phyloP scores from a whole-genome alignment of 1,284 basidiomycete genomes.

The Trametes polyzona region DNA sequence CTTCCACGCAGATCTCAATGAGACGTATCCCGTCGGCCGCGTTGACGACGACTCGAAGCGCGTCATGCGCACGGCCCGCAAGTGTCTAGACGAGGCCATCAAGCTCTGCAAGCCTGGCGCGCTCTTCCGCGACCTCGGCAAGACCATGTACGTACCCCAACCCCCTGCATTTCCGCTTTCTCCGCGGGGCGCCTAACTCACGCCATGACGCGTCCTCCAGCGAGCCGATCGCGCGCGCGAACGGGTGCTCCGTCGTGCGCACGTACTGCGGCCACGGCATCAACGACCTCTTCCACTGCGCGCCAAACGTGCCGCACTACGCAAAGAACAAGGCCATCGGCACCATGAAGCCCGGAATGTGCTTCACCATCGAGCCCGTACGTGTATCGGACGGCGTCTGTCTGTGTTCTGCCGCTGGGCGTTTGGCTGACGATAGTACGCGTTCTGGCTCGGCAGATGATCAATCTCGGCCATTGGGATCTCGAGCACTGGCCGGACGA shows the following conservation, averaged over 20 bases:
- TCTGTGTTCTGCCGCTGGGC: not conserved
- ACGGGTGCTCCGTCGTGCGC: constrained; percentile 84
- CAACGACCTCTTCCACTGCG: constrained; percentile 80
- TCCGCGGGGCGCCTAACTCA: not conserved
- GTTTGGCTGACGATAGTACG: not conserved
- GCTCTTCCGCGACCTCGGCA: constrained; percentile 83
- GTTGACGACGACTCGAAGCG: constrained; percentile 83
- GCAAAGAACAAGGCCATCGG: constrained; percentile 85
- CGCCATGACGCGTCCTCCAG: constrained; percentile 42
- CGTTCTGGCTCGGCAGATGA: constrained; percentile 66
- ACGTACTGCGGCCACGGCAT: constrained; percentile 93
- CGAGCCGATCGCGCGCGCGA: constrained; percentile 81
- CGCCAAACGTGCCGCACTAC: constrained; percentile 84
- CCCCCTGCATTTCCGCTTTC: not conserved
- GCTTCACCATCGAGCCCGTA: constrained; percentile 83
- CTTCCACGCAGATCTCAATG: constrained; percentile 91
- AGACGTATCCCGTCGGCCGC: constrained; percentile 87
- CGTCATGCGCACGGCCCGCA: constrained; percentile 81
- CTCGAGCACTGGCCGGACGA: constrained; percentile 86
- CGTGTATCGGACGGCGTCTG: too few relatives aligned
- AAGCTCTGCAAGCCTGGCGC: constrained; percentile 89
- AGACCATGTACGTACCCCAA: constrained; percentile 80
- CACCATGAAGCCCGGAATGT: constrained; percentile 85
- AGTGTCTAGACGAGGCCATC: constrained; percentile 87
- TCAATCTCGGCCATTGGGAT: constrained; percentile 82